Evolutionary conservation across 31 red algal genomes (phyloP), one percentile per base, ranked within the genome.

Genomic region (Porphyra umbilicalis): DNA sequence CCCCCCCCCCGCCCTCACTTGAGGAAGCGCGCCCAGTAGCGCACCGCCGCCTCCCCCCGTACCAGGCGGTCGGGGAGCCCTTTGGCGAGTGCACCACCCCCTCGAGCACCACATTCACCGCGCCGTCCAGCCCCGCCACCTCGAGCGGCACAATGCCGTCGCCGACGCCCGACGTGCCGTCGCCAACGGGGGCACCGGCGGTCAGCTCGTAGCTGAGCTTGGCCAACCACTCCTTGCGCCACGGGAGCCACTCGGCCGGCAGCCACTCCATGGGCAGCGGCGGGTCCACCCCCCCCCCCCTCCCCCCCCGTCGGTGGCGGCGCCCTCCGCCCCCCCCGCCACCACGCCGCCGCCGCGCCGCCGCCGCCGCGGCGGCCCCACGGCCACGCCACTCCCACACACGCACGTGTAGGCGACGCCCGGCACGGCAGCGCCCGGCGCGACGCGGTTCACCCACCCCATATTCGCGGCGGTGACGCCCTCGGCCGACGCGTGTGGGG

Each of bases 401-500:
- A 71, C 25, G 25, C 57, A 71, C 20, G 57, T 71, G 57, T 71
- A 71, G 11, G 57, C 57, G 14, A 71, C 57, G 25, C 11, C 14
- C 3, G 57, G 20, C 0, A 71, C 11, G 13, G 57, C 20, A 4
- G 87, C 87, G 10, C 86, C 92, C 14, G 92, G 87, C 37, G 85
- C 85, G 33, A 75, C 71, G 18, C 77, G 29, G 38, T 94, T 94
- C 8, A 94, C 92, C 85, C 88, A 94, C 34, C 76, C 36, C 83
- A 94, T 87, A 33, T 94, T 94, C 3, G 36, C 77, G 71, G 42
- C 80, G 2, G 92, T 88, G 4, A 94, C 79, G 0, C 34, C 29
- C 57, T 94, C 88, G 10, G 75, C 85, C 39, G 85, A 88, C 10
- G 46, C 79, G 42, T 94, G 92, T 18, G 92, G 92, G 6, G 92